A percentile compares a stretch with the other conserved stretches of the same genome.
Evolutionary conservation across 345 rosid species (phyloP).

Genomic region (Jatropha curcas): DNA sequence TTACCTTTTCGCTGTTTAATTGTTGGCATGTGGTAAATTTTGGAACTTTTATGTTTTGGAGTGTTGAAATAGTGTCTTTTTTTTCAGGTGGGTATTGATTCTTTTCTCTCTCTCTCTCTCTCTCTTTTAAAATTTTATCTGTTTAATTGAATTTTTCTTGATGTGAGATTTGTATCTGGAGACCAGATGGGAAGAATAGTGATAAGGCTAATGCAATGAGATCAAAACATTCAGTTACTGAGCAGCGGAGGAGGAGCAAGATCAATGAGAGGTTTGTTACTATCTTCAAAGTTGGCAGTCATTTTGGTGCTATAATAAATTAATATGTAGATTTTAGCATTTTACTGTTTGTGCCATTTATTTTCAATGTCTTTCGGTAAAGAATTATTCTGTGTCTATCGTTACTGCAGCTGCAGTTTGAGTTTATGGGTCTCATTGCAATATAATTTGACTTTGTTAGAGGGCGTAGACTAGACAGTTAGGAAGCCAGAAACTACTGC

Average conservation of each 20-base stretch:
- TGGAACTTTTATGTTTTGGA: background rate
- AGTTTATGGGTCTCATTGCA: background rate
- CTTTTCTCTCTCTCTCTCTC: too few relatives aligned
- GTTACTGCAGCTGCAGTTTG: background rate
- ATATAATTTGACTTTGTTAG: background rate
- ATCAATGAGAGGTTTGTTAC: slow-evolving; percentile 79
- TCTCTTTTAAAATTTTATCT: too few relatives aligned
- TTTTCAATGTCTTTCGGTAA: background rate
- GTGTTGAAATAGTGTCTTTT: background rate
- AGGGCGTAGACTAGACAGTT: background rate
- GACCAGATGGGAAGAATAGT: slow-evolving; percentile 63
- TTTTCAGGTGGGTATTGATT: background rate
- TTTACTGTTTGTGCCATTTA: background rate
- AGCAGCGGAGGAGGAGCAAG: slow-evolving; percentile 94
- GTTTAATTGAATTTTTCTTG: background rate
- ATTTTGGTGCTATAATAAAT: background rate
- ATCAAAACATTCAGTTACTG: slow-evolving; percentile 94
- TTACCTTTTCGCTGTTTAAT: background rate
- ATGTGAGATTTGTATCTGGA: slow-evolving; percentile 21
- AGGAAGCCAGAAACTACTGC: background rate
- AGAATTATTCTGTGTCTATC: background rate
- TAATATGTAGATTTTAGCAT: background rate
- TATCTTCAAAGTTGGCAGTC: background rate
- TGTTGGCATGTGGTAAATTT: background rate
- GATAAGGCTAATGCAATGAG: slow-evolving; percentile 78